Conservation (phyloP, 495 filamentous ascomycete species). For the Penicillium alfredii region DNA sequence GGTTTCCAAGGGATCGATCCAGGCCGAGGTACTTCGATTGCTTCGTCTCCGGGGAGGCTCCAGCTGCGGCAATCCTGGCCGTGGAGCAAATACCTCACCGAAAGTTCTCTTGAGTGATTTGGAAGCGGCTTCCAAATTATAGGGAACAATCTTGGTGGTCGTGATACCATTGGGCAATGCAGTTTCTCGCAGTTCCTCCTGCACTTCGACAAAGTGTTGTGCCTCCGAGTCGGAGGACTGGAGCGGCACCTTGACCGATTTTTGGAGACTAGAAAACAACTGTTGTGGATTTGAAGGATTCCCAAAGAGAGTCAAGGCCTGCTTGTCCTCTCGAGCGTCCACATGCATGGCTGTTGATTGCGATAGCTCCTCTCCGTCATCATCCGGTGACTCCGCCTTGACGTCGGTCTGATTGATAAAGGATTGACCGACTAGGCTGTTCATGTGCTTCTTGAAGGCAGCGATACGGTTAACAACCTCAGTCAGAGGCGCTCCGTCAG, state of each 20-base stretch:
- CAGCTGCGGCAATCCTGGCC: conserved; percentile 57
- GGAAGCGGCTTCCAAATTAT: conserved; percentile 34
- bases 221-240: conserved; percentile 33
- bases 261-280: conserved; percentile 76
- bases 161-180: conserved; percentile 68
- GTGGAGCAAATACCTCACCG: conserved; percentile 74
- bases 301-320: conserved; percentile 63
- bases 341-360: conserved; percentile 18
- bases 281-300: conserved; percentile 67
- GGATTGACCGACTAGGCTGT: conserved; percentile 42
- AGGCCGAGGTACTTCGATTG: conserved; percentile 23
- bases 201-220: conserved; percentile 42
- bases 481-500: conserved; percentile 31
- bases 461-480: conserved; percentile 38
- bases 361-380: conserved; percentile 31
- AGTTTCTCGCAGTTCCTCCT: conserved; percentile 51
- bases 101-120: conserved; percentile 55
- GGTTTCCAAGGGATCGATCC: conserved; percentile 41
- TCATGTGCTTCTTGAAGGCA: conserved; percentile 46
- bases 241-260: conserved; percentile 34
- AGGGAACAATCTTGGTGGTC: conserved; percentile 60
- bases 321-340: conserved; percentile 40
- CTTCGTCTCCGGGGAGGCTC: conserved; percentile 53
- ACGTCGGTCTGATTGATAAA: conserved; percentile 32
- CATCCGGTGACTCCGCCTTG: conserved; percentile 36